phyloP scores from a whole-genome alignment of 306 rosid genomes.

The Cicer bijugum region DNA sequence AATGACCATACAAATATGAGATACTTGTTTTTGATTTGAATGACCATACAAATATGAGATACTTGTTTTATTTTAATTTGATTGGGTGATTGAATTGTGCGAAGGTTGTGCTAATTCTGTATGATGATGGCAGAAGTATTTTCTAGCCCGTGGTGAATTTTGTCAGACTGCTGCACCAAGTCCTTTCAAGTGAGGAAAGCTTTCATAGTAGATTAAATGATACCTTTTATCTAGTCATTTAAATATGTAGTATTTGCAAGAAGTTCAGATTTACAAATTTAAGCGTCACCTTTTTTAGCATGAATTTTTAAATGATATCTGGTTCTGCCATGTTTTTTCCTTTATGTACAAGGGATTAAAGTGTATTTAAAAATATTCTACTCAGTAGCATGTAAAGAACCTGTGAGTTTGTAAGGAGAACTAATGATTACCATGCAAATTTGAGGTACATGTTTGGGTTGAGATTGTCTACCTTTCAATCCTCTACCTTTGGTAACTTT shows the following conservation, averaged over 20 bases:
- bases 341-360: too few relatives aligned
- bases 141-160: background rate
- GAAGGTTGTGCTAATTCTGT: background rate
- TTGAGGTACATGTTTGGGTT: too few relatives aligned
- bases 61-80: background rate
- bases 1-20: conserved; percentile 17
- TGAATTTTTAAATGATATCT: too few relatives aligned
- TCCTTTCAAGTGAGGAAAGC: background rate
- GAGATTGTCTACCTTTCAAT: too few relatives aligned
- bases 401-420: too few relatives aligned
- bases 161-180: background rate
- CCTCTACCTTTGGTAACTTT: too few relatives aligned
- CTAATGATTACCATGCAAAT: too few relatives aligned
- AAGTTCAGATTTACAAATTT: background rate
- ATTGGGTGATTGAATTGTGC: background rate
- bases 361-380: too few relatives aligned
- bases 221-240: background rate
- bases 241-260: background rate
- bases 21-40: conserved; percentile 2
- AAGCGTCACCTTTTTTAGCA: too few relatives aligned
- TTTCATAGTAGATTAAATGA: background rate
- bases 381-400: too few relatives aligned
- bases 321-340: too few relatives aligned
- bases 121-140: background rate
- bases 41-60: background rate